Base-by-base conservation (phyloP, 2,329 filamentous ascomycete genomes). In the Colletotrichum sp. region DNA sequence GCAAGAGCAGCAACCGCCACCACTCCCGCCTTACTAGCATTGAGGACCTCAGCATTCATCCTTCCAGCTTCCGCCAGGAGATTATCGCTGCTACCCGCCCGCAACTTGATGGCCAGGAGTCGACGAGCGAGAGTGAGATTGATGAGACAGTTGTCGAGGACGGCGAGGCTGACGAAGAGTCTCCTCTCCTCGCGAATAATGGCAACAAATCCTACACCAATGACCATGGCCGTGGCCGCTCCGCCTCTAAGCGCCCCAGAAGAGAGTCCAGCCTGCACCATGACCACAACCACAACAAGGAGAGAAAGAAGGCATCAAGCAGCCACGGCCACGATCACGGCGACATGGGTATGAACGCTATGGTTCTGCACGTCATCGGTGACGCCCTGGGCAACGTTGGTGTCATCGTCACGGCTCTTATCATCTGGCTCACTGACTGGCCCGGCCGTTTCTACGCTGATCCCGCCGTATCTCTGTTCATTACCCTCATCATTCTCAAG, bases 331-430 rank as follows among this genome's bases (percentile, higher is more conserved):
- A 98, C 83, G 95, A 88, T 77, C 95, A 98, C 83, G 93, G 88
- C 75, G 96, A 99, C 82, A 94, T 99, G 88, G 98, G 98, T 84
- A 99, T 99, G 96, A 95, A 95, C 68, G 95, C 94, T 68, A 93
- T 96, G 87, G 86, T 96, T 74, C 88, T 95, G 32, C 93, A 95
- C 80, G 93, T 95, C 59, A 90, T 98, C 78, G 95, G 95, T 57
- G 95, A 98, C 84, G 95, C 95, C 61, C 90, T 98, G 4, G 95
- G 95, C 79, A 98, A 98, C 82, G 91, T 98, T 70, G 95, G 95
- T 80, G 95, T 98, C 79, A 98, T 98, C 78, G 89, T 89, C 64
- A 95, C 95, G 6, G 95, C 95, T 6, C 90, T 98, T 43, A 90
- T 97, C 83, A 99, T 99, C 86, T 98, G 96, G 96, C 90, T 98